A percentile compares a stretch with the other conserved stretches of the same genome.
Conservation (phyloP, 495 filamentous ascomycete species). For the Trichoderma erinaceum region DNA sequence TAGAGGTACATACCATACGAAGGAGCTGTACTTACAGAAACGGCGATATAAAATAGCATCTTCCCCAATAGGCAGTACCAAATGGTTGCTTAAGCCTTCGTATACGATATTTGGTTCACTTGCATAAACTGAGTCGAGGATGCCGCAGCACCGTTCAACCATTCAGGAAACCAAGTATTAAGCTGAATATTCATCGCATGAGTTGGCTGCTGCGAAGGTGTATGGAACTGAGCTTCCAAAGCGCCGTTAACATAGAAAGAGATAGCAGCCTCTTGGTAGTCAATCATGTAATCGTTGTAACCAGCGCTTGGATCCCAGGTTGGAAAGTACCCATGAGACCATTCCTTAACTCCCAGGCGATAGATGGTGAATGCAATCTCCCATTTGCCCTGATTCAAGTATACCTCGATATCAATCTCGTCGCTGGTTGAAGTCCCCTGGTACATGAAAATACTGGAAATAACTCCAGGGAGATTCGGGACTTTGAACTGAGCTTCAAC, state of each 20-base stretch:
- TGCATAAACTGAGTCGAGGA: neutral
- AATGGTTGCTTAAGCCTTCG: neutral
- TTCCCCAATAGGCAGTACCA: neutral
- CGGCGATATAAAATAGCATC: no score
- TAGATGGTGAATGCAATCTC: constrained; percentile 2
- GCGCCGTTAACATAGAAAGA: neutral
- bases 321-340: neutral
- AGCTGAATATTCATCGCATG: constrained; percentile 8
- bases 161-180: neutral
- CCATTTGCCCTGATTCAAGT: neutral
- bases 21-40: no score
- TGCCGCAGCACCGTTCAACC: neutral
- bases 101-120: constrained; percentile 1
- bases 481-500: constrained; percentile 4
- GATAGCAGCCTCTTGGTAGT: constrained; percentile 1
- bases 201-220: neutral
- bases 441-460: constrained; percentile 2
- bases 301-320: neutral
- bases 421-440: constrained; percentile 8
- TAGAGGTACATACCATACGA: no score
- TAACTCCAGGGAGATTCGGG: neutral
- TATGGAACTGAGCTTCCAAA: neutral
- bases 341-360: neutral
- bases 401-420: constrained; percentile 7
- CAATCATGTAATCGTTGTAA: neutral